Percentiles rank a stretch among this genome's conserved stretches.
Conservation (phyloP, 495 filamentous ascomycete species). For the Xylaria castorea region DNA sequence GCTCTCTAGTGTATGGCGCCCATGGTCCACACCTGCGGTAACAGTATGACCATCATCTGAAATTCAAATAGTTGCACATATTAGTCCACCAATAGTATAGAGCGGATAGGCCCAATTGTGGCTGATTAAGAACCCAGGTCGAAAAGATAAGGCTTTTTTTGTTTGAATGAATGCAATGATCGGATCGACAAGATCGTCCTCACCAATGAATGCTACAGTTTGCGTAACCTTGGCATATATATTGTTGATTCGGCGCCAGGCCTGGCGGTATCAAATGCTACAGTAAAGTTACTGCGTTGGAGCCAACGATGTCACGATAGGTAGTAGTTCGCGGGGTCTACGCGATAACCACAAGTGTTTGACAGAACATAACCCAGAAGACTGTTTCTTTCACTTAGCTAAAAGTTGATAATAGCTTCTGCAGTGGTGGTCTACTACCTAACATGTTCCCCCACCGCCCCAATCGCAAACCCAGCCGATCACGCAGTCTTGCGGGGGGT, state of each 20-base stretch:
- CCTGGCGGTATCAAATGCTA: neutral
- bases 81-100: slow-evolving; percentile 26
- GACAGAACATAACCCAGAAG: neutral
- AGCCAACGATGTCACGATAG: neutral
- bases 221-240: neutral
- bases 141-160: neutral
- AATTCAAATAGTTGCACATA: neutral
- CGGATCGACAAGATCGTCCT: neutral
- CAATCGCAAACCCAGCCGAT: slow-evolving; percentile 1
- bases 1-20: neutral
- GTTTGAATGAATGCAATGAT: neutral
- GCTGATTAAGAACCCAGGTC: neutral
- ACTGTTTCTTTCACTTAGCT: neutral
- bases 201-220: neutral
- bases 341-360: neutral
- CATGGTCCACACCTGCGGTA: slow-evolving; percentile 12
- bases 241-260: neutral
- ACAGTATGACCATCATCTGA: slow-evolving; percentile 2
- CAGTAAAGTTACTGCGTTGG: neutral
- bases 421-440: neutral
- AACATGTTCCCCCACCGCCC: neutral
- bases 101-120: neutral
- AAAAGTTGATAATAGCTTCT: neutral
- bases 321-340: neutral
- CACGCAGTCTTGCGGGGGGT: slow-evolving; percentile 23